Percentiles rank a stretch among this genome's conserved stretches.
These are phyloP conservation scores for Fragaria iinumae DNA, from an alignment of 306 rosid species.

Conservation along the genomic window DNA sequence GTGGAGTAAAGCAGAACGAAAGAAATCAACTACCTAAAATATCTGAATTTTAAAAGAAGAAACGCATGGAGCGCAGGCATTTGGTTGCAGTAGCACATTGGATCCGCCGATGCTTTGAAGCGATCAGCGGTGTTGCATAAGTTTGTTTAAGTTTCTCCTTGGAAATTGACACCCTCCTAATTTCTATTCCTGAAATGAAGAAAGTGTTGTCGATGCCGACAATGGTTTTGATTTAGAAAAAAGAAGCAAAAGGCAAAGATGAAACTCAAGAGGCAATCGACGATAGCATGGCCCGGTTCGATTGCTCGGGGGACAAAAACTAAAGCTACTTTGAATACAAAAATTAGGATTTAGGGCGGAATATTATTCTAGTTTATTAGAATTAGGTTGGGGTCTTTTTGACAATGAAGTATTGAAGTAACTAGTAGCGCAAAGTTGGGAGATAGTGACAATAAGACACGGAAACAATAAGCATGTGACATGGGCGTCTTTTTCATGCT, in stretches of 20 bases:
- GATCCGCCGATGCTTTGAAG: neutral
- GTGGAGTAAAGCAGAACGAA: neutral
- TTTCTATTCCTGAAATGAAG: neutral
- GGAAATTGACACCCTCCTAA: neutral
- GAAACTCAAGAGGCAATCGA: neutral
- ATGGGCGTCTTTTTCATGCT: slow-evolving; percentile 38
- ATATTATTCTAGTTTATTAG: neutral
- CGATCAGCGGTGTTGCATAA: neutral
- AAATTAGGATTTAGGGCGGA: neutral
- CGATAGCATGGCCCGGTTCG: neutral
- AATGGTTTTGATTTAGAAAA: too few species aligned
- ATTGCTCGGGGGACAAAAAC: neutral
- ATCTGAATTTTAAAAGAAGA: neutral
- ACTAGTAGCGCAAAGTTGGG: slow-evolving; percentile 25
- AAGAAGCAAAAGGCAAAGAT: neutral
- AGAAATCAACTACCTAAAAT: neutral
- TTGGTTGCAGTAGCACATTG: slow-evolving; percentile 3
- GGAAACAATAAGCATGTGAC: slow-evolving; percentile 38
- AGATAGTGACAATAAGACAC: slow-evolving; percentile 19
- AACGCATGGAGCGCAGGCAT: neutral
- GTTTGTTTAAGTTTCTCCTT: neutral
- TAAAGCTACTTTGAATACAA: neutral
- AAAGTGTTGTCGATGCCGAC: neutral
- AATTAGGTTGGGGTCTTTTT: neutral
- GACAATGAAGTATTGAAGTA: neutral